Evolutionary conservation across 371 early-diverging fungal species (phyloP).

Genomic region (Entomophthora muscae): DNA sequence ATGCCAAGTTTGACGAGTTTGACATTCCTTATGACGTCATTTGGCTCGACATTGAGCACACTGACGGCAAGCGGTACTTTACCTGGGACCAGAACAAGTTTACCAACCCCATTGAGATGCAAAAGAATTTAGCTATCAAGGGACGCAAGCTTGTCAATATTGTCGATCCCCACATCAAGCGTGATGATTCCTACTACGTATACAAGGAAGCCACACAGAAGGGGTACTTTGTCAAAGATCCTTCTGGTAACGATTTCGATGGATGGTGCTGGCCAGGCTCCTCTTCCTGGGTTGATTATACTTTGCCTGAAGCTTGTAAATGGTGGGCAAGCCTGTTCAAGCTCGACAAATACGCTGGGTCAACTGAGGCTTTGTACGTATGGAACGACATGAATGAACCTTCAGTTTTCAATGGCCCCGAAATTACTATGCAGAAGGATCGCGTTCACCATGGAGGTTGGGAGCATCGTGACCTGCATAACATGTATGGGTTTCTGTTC

Average conservation of each 20-base stretch:
- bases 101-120: constrained; percentile 78
- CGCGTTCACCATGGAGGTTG: constrained; percentile 51
- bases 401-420: constrained; percentile 77
- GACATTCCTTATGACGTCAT: constrained; percentile 87
- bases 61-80: constrained; percentile 76
- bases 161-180: constrained; percentile 94
- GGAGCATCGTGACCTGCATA: constrained; percentile 84
- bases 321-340: constrained; percentile 67
- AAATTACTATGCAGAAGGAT: constrained; percentile 85
- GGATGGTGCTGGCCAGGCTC: constrained; percentile 91
- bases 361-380: constrained; percentile 50
- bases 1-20: constrained; percentile 57
- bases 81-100: constrained; percentile 81
- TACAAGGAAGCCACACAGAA: constrained; percentile 55
- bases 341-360: constrained; percentile 42
- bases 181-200: constrained; percentile 48
- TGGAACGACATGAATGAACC: constrained; percentile 97
- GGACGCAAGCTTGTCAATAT: constrained; percentile 87
- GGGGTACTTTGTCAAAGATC: constrained; percentile 60
- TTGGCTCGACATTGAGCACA: constrained; percentile 92
- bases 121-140: constrained; percentile 38
- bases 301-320: constrained; percentile 49
- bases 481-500: constrained; percentile 56
- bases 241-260: constrained; percentile 48
- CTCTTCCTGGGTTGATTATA: constrained; percentile 77